A percentile compares a stretch with the other conserved stretches of the same genome.
Conservation (phyloP, 345 rosid genomes). For the Salix viminalis region DNA sequence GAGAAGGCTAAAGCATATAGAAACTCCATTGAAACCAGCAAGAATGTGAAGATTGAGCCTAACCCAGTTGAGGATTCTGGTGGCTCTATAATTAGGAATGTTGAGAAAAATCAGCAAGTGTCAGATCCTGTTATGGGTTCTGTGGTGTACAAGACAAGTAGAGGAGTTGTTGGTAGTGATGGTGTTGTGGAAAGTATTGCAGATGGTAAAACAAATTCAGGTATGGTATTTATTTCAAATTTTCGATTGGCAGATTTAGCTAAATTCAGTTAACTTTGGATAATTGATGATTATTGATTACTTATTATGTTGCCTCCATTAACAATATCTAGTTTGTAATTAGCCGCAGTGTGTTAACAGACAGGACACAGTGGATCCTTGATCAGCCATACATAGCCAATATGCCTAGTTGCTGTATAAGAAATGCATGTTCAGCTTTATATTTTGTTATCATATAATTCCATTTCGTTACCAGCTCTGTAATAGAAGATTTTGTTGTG, state of each 20-base stretch:
- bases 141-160: conserved; percentile 39
- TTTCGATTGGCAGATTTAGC: background rate
- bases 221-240: conserved; percentile 8
- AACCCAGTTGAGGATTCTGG: conserved; percentile 14
- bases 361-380: no score
- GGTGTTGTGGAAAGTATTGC: conserved; percentile 11
- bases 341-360: no score
- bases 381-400: no score
- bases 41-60: background rate
- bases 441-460: no score
- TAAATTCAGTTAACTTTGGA: background rate
- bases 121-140: conserved; percentile 37
- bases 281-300: background rate
- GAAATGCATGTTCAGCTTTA: background rate
- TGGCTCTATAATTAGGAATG: background rate
- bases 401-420: background rate
- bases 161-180: conserved; percentile 15
- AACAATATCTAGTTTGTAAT: no score
- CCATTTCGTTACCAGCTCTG: no score
- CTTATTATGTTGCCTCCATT: no score
- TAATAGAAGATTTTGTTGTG: no score
- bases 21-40: conserved; percentile 16
- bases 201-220: conserved; percentile 27
- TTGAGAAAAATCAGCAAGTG: conserved; percentile 16
- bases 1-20: conserved; percentile 59